Evolutionary conservation across 805 yeast genomes (phyloP).

Genomic region (Saccharomycopsis fodiens): DNA sequence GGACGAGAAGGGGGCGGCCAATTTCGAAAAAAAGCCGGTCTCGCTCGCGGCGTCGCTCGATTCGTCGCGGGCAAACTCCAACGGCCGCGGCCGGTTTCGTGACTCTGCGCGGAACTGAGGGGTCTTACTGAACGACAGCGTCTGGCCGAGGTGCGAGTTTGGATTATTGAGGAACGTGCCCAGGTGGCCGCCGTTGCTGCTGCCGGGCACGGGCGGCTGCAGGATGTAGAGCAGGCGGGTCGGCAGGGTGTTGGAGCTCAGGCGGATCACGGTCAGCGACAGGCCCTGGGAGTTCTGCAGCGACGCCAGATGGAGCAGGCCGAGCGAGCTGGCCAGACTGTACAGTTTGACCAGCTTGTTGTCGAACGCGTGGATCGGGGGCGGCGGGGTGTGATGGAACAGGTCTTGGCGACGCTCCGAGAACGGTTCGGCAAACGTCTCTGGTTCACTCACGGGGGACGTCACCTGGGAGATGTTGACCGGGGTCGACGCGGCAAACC

Average conservation of each 20-base stretch:
- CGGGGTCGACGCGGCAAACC: background rate
- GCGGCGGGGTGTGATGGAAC: background rate
- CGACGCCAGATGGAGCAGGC: background rate
- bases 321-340: background rate
- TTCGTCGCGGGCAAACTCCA: constrained; percentile 1
- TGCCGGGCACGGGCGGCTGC: background rate
- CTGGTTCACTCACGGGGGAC: background rate
- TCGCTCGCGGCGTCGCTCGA: background rate
- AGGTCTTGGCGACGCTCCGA: too few relatives aligned
- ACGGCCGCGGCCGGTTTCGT: constrained; percentile 12
- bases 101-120: constrained; percentile 12
- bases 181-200: background rate
- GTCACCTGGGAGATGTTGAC: background rate
- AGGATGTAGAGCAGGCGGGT: constrained; percentile 6
- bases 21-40: constrained; percentile 4
- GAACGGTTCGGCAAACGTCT: too few relatives aligned
- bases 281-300: background rate
- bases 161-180: constrained; percentile 1
- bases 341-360: constrained; percentile 1
- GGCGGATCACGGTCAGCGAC: background rate
- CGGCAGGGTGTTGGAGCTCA: background rate
- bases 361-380: constrained; percentile 1
- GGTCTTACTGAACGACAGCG: constrained; percentile 15
- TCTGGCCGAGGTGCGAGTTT: constrained; percentile 8
- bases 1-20: constrained; percentile 10